Evolutionary conservation across 73 alveolate genomes (phyloP).

Genomic region (Paramecium sonneborni): DNA sequence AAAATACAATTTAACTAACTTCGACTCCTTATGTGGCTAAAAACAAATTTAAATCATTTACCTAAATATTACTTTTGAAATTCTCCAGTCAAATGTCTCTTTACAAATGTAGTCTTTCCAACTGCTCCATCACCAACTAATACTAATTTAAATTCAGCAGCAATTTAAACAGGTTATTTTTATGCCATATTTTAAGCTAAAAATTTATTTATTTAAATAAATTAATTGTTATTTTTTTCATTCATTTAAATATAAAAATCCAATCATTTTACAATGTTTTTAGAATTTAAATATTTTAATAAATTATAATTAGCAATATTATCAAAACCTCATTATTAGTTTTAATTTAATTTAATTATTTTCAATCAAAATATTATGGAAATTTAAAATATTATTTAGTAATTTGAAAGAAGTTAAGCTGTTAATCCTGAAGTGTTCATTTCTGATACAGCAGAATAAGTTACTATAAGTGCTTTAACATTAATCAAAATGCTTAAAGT

Average conservation of each 20-base stretch:
- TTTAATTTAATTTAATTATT: not conserved
- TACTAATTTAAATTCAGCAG: constrained; percentile 85
- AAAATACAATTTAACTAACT: constrained; percentile 93
- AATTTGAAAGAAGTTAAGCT: constrained; percentile 31
- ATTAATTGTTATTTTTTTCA: not conserved
- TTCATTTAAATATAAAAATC: not conserved
- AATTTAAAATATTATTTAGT: not conserved
- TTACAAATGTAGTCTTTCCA: constrained; percentile 94
- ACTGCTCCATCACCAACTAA: constrained; percentile 93
- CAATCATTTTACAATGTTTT: constrained; percentile 1
- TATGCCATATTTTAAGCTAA: constrained; percentile 79
- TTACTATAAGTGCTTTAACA: constrained; percentile 87
- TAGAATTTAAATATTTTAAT: not conserved
- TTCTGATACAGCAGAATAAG: constrained; percentile 93
- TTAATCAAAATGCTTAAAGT: constrained; percentile 87
- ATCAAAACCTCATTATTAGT: not conserved
- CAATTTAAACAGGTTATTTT: not conserved
- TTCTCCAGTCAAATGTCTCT: constrained; percentile 89
- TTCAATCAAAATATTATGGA: constrained; percentile 31
- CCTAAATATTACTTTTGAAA: constrained; percentile 80
- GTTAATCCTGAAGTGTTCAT: constrained; percentile 65
- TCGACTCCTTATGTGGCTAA: constrained; percentile 95
- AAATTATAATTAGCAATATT: not conserved
- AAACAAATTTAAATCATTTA: not conserved
- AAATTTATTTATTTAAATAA: not conserved